phyloP scores from a whole-genome alignment of 768 basidiomycete species.

The Stropharia rugosoannulata region DNA sequence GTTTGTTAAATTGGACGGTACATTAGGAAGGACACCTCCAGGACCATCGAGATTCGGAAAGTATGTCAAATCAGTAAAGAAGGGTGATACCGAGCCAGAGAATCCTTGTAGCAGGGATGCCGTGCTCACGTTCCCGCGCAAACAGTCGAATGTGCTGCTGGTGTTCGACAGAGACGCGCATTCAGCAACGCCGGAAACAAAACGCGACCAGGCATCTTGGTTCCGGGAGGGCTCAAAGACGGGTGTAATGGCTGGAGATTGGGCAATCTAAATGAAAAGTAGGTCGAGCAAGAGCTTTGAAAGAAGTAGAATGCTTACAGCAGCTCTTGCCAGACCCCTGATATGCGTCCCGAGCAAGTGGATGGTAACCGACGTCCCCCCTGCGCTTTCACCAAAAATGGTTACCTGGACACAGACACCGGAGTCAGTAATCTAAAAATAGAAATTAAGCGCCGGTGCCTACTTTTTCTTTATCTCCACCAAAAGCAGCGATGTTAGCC shows the following conservation, averaged over 20 bases:
- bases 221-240: slow-evolving; percentile 23
- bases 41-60: slow-evolving; percentile 35
- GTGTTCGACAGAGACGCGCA: slow-evolving; percentile 18
- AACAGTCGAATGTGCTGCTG: slow-evolving; percentile 27
- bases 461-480: slow-evolving; percentile 42
- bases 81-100: no score
- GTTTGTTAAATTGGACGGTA: slow-evolving; percentile 27
- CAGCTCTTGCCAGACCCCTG: slow-evolving; percentile 25
- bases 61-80: not conserved
- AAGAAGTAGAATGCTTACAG: not conserved
- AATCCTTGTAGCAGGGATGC: no score
- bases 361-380: slow-evolving; percentile 35
- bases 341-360: slow-evolving; percentile 26
- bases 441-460: no score
- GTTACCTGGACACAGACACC: slow-evolving; percentile 31
- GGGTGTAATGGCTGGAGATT: slow-evolving; percentile 32
- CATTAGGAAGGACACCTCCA: slow-evolving; percentile 31
- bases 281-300: no score
- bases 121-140: slow-evolving; percentile 1
- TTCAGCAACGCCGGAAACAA: slow-evolving; percentile 26
- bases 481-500: slow-evolving; percentile 53
- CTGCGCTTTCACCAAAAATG: slow-evolving; percentile 49
- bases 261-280: slow-evolving; percentile 25
- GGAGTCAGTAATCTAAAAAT: not conserved
- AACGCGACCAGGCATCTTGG: slow-evolving; percentile 27